phyloP scores from a whole-genome alignment of 345 rosid genomes.

The Mercurialis annua region DNA sequence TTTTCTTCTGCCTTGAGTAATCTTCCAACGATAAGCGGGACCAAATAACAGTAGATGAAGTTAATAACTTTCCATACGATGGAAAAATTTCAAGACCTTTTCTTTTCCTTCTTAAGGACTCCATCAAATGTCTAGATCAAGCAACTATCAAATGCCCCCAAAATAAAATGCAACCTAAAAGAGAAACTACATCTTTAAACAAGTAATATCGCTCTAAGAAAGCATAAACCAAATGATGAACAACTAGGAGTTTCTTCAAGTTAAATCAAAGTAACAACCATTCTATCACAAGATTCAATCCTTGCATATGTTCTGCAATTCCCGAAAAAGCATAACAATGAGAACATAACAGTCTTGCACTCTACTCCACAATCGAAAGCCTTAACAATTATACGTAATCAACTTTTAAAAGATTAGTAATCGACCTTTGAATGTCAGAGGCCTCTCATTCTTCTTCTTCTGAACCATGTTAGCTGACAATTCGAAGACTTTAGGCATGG shows the following conservation, averaged over 20 bases:
- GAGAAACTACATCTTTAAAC: neutral
- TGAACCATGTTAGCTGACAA: conserved; percentile 1
- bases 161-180: neutral
- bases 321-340: conserved; percentile 1
- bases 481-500: neutral
- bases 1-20: conserved; percentile 19
- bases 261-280: conserved; percentile 11
- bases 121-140: conserved; percentile 12
- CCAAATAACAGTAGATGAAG: conserved; percentile 6
- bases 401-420: neutral
- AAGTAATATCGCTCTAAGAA: neutral
- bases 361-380: neutral
- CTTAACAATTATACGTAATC: neutral
- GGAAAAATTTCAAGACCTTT: conserved; percentile 13
- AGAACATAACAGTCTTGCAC: conserved; percentile 4
- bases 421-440: neutral
- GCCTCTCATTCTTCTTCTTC: conserved; percentile 17
- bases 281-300: conserved; percentile 6
- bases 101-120: conserved; percentile 19
- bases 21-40: conserved; percentile 12
- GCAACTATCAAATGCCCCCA: conserved; percentile 7
- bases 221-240: neutral
- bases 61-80: neutral
- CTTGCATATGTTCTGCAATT: conserved; percentile 11
- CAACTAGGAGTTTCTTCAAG: conserved; percentile 9